These are phyloP conservation scores for Panicum virgatum DNA, from an alignment of 202 grass and related monocot genomes.

Conservation along the genomic window DNA sequence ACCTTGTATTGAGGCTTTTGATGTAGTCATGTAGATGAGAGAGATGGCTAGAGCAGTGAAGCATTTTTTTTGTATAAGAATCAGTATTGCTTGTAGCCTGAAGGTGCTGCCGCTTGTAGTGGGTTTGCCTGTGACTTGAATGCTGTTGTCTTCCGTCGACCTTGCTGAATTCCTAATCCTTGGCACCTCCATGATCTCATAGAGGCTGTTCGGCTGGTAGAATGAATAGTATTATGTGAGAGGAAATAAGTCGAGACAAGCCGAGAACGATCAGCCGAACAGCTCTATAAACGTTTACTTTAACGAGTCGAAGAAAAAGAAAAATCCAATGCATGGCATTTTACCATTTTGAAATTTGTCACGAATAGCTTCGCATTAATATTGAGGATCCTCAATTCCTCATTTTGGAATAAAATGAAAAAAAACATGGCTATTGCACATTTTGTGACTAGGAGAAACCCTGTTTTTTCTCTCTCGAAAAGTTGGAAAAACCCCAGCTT, in stretches of 20 bases:
- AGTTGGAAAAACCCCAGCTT: not conserved
- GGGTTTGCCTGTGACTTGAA: not conserved
- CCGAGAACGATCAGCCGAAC: no score
- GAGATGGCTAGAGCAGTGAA: not conserved
- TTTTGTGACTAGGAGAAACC: not conserved
- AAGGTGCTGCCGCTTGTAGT: not conserved
- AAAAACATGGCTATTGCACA: not conserved
- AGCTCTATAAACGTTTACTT: no score
- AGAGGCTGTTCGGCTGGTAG: no score
- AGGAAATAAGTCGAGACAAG: no score
- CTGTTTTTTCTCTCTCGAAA: no score
- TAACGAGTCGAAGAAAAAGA: no score
- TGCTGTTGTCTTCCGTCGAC: not conserved
- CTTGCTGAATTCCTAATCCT: not conserved
- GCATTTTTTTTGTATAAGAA: not conserved
- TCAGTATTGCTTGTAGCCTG: not conserved
- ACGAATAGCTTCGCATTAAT: not conserved
- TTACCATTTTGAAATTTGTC: not conserved
- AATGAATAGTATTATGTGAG: no score
- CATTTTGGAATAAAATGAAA: not conserved
- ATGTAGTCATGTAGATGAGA: slow-evolving; percentile 24
- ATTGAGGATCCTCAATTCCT: not conserved
- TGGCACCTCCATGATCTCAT: not conserved
- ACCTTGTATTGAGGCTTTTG: slow-evolving; percentile 31
- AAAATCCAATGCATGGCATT: not conserved